These are phyloP conservation scores for Scleroderma citrinum DNA, from an alignment of 768 basidiomycete genomes.

Conservation along the genomic window DNA sequence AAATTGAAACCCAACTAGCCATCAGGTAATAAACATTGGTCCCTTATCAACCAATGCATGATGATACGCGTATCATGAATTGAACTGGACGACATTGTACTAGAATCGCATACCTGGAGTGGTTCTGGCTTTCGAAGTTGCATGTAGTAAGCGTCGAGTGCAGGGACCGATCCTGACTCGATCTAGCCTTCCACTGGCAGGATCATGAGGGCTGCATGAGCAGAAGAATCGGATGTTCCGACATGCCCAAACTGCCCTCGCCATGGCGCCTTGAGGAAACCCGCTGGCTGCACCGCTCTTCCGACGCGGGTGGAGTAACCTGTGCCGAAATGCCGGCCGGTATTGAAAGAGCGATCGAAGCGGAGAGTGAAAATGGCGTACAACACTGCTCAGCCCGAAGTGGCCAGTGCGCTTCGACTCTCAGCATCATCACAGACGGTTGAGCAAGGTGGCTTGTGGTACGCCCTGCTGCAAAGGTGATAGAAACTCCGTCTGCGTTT, in stretches of 20 bases:
- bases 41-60: conserved; percentile 8
- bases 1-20: conserved; percentile 34
- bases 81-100: background rate
- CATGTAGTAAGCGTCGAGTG: too few species aligned
- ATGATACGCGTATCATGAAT: background rate
- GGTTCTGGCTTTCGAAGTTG: too few species aligned
- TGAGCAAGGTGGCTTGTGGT: conserved; percentile 29
- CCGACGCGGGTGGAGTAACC: background rate
- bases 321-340: conserved; percentile 23
- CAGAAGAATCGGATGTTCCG: too few species aligned
- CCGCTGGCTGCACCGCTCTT: background rate
- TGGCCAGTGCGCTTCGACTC: conserved; percentile 32
- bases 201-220: too few species aligned
- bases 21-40: conserved; percentile 26
- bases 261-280: too few species aligned
- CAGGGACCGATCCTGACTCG: too few species aligned
- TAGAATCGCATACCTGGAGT: background rate
- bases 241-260: too few species aligned
- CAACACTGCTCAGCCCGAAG: conserved; percentile 17
- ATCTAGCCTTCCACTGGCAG: too few species aligned
- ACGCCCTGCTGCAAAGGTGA: conserved; percentile 34
- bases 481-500: conserved; percentile 32
- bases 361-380: conserved; percentile 22
- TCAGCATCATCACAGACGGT: conserved; percentile 36
- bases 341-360: conserved; percentile 18